Evolutionary conservation across 352 stramenopile genomes (phyloP).

Genomic region (Thraustochytrium sp.): DNA sequence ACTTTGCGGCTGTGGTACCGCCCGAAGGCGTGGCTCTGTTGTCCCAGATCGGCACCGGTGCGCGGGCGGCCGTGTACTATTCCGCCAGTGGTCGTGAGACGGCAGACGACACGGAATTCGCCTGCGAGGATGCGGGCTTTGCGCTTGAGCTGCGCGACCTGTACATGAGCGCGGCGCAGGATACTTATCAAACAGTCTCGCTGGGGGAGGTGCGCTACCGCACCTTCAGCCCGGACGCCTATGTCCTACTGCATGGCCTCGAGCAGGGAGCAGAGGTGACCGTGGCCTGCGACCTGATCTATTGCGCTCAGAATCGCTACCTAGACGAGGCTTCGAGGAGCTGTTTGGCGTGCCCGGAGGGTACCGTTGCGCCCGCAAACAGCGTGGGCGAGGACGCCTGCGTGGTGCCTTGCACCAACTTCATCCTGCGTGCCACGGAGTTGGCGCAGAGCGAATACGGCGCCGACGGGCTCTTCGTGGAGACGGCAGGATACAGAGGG

Average conservation of each 20-base stretch:
- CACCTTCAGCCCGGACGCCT: neutral
- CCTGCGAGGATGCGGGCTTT: neutral
- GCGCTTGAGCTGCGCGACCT: neutral
- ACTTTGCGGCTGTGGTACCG: neutral
- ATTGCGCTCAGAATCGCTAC: neutral
- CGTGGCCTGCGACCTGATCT: neutral
- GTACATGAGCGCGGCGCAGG: neutral
- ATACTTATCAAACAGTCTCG: neutral
- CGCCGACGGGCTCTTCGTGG: constrained; percentile 9
- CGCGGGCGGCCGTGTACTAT: neutral
- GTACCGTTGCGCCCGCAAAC: neutral
- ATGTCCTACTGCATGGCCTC: neutral
- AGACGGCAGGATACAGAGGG: neutral
- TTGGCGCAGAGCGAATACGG: neutral
- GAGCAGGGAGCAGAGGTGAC: neutral
- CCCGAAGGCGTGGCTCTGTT: neutral
- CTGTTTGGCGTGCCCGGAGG: neutral
- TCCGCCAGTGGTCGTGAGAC: neutral
- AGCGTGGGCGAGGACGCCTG: neutral
- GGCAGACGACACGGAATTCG: neutral
- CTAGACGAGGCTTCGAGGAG: neutral
- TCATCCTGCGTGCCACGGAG: neutral
- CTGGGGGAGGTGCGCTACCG: neutral
- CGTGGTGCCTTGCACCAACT: neutral
- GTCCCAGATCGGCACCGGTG: neutral